Percentiles rank a stretch among this genome's conserved stretches.
Conservation (phyloP, 2,329 filamentous ascomycete genomes). For the Ascochyta rabiei region DNA sequence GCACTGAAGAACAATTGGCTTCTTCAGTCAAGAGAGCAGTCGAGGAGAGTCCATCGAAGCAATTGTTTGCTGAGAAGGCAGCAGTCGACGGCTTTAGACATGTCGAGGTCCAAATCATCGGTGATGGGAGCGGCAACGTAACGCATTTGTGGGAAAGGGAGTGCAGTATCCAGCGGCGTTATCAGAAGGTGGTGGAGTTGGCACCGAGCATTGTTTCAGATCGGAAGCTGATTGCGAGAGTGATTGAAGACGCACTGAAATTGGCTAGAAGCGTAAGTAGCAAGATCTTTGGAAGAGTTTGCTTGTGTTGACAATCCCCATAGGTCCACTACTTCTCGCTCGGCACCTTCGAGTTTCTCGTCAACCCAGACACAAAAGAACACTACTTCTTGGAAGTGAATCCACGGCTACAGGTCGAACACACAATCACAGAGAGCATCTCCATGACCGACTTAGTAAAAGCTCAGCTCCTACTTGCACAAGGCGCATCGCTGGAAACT, state of each 20-base stretch:
- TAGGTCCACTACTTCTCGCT: conserved; percentile 63
- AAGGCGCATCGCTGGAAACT: conserved; percentile 53
- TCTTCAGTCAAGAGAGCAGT: conserved; percentile 58
- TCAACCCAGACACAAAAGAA: conserved; percentile 56
- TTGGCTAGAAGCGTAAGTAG: conserved; percentile 56
- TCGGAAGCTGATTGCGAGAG: conserved; percentile 53
- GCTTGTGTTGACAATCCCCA: neutral
- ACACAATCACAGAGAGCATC: conserved; percentile 65
- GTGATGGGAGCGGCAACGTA: conserved; percentile 60
- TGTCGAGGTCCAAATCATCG: conserved; percentile 66
- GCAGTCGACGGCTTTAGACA: conserved; percentile 66
- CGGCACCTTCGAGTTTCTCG: conserved; percentile 69
- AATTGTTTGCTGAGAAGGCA: conserved; percentile 67
- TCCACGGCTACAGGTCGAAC: conserved; percentile 66
- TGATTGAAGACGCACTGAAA: conserved; percentile 61
- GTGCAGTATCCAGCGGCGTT: conserved; percentile 65
- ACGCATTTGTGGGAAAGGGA: conserved; percentile 66
- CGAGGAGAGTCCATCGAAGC: conserved; percentile 63
- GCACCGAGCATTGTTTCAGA: conserved; percentile 60
- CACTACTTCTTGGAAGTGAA: conserved; percentile 68
- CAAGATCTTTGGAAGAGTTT: neutral
- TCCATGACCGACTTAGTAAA: conserved; percentile 61
- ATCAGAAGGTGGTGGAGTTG: conserved; percentile 67
- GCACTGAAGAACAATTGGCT: conserved; percentile 52
- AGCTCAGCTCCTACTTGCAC: conserved; percentile 60